Conservation (phyloP, 345 rosid species). For the Passiflora organensis region DNA sequence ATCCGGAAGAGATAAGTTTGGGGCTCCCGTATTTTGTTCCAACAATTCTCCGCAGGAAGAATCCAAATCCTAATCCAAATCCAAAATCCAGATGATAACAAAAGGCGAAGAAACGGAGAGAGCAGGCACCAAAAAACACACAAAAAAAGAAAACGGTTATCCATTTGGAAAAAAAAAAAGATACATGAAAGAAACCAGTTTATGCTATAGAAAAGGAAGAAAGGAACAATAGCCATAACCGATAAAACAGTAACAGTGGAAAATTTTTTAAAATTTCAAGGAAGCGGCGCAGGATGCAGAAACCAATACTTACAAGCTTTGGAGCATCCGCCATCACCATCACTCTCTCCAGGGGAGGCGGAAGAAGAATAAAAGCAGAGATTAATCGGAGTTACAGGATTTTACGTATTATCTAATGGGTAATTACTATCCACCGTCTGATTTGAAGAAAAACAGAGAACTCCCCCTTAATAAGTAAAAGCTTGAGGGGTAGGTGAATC, state of each 20-base stretch:
- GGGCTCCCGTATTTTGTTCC: conserved; percentile 18
- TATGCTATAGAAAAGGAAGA: not conserved
- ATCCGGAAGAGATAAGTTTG: conserved; percentile 39
- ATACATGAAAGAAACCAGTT: not conserved
- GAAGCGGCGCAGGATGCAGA: not conserved
- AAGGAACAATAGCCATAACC: conserved; percentile 7
- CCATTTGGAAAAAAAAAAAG: not conserved
- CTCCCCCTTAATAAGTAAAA: conserved; percentile 25
- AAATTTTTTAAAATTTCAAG: not conserved
- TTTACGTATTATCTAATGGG: conserved; percentile 23
- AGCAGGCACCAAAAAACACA: not conserved
- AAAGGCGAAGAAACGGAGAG: not conserved
- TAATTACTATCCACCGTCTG: conserved; percentile 13
- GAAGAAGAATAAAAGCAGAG: not conserved
- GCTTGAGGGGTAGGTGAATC: not conserved
- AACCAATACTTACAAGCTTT: conserved; percentile 38
- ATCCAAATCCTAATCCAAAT: conserved; percentile 14
- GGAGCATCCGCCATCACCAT: conserved; percentile 48
- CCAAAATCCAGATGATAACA: not conserved
- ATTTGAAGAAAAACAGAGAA: conserved; percentile 13
- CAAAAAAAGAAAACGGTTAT: not conserved
- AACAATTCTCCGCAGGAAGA: not conserved
- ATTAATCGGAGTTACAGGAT: not conserved
- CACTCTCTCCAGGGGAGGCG: conserved; percentile 18
- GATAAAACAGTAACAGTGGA: conserved; percentile 30